Evolutionary conservation across 1,284 basidiomycete species (phyloP).

Genomic region (Hemileia vastatrix): DNA sequence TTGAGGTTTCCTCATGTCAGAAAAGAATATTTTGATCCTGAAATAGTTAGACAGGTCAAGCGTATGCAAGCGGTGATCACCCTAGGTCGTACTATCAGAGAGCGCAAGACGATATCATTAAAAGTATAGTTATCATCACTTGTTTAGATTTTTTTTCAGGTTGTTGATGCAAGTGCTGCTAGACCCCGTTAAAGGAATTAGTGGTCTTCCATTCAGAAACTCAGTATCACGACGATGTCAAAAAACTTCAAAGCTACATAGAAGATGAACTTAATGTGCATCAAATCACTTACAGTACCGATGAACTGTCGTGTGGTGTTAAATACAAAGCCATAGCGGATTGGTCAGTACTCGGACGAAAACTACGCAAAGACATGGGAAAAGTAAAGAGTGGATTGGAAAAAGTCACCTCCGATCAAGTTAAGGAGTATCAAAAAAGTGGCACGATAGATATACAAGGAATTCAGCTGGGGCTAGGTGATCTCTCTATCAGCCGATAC

Average conservation of each 20-base stretch:
- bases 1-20: constrained; percentile 85
- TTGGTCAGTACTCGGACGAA: constrained; percentile 87
- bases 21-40: constrained; percentile 89
- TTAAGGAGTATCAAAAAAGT: constrained; percentile 66
- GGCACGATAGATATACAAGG: constrained; percentile 80
- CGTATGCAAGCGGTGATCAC: constrained; percentile 94
- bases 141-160: not conserved
- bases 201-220: constrained; percentile 84
- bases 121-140: constrained; percentile 55
- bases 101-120: constrained; percentile 75
- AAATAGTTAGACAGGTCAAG: constrained; percentile 88
- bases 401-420: constrained; percentile 65
- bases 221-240: constrained; percentile 76
- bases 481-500: constrained; percentile 80
- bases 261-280: constrained; percentile 92
- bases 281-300: constrained; percentile 74
- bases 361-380: constrained; percentile 83
- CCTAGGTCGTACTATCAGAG: constrained; percentile 76
- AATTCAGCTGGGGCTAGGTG: constrained; percentile 77
- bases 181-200: constrained; percentile 88
- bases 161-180: constrained; percentile 6
- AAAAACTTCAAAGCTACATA: constrained; percentile 76
- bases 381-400: constrained; percentile 85
- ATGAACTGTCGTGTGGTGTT: constrained; percentile 77
- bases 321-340: constrained; percentile 87